Percentiles rank a stretch among this genome's conserved stretches.
Conservation (phyloP, 331 rosid species). For the Quercus tomentella region DNA sequence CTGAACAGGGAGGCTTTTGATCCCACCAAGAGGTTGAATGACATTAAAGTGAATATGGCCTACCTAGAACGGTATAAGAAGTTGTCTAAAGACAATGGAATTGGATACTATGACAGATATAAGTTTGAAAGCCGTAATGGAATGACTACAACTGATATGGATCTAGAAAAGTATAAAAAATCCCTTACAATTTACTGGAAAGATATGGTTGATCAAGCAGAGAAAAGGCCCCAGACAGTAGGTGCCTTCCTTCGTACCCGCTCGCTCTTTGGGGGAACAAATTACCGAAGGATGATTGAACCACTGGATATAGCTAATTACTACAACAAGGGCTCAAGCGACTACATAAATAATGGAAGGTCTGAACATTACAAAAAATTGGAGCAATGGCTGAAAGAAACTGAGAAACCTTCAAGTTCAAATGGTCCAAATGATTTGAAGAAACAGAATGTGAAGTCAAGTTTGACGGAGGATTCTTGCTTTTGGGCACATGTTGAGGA, state of each 20-base stretch:
- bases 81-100: too few relatives aligned
- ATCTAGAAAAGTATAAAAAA: fast-evolving
- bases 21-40: too few relatives aligned
- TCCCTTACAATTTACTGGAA: too few relatives aligned
- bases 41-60: too few relatives aligned
- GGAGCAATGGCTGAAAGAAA: constrained; percentile 29
- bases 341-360: constrained; percentile 25
- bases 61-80: too few relatives aligned
- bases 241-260: not conserved
- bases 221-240: too few relatives aligned
- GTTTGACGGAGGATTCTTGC: constrained; percentile 60
- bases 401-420: too few relatives aligned
- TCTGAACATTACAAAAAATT: constrained; percentile 28
- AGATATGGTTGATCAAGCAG: too few relatives aligned
- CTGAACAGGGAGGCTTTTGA: too few relatives aligned
- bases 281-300: constrained; percentile 58
- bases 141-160: too few relatives aligned
- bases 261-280: constrained; percentile 36
- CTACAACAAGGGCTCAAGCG: constrained; percentile 9
- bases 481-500: constrained; percentile 73
- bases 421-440: not conserved
- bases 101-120: too few relatives aligned
- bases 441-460: constrained; percentile 17
- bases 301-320: constrained; percentile 53
- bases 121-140: fast-evolving